Evolutionary conservation across 805 yeast species (phyloP), one percentile per base, ranked within the genome.

Genomic region (Saturnispora quitensis): DNA sequence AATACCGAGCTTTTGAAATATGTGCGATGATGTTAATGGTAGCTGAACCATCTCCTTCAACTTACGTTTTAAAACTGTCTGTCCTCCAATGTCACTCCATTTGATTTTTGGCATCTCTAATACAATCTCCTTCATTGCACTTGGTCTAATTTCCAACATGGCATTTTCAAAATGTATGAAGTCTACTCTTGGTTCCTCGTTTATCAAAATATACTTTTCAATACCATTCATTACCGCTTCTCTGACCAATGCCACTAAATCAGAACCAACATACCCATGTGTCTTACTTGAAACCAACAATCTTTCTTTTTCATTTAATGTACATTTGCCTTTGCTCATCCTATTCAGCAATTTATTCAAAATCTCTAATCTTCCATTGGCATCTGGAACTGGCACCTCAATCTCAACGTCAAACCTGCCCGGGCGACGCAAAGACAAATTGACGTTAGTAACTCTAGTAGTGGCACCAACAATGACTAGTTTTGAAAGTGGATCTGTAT

Each of bases 191-290:
- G 84, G 68, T 1, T 73, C 65, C 3, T 43, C 46, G 6, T 24
- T n/a, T 15, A 43, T 18, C n/a, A 60, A 61, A 6, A 84, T 58
- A 0, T 83, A 84, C 49, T 86, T 69, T 49, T 82, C 79, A 17
- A 93, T 86, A 1, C 96, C 83, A 55, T 77, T 78, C 85, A 90
- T 80, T 0, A 89, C 96, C 6, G 95, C 78, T 62, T 93, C 99
- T 47, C 97, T 73, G 55, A 90, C 81, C 22, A 93, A 71, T 0
- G 97, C 96, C 3, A 86, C 80, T 46, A 93, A 68, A 69, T 93
- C 99, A 0, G 98, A 97, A 45, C 99, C 99, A 45, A 93, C 99
- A 62, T 88, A 93, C 5, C 99, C 99, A 67, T 93, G 99, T 0
- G 98, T 90, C 61, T 80, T 84, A 4, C 79, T 66, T 0, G 97